These are phyloP conservation scores for Podaxis sp. DNA, from an alignment of 768 basidiomycete genomes.

Conservation along the genomic window DNA sequence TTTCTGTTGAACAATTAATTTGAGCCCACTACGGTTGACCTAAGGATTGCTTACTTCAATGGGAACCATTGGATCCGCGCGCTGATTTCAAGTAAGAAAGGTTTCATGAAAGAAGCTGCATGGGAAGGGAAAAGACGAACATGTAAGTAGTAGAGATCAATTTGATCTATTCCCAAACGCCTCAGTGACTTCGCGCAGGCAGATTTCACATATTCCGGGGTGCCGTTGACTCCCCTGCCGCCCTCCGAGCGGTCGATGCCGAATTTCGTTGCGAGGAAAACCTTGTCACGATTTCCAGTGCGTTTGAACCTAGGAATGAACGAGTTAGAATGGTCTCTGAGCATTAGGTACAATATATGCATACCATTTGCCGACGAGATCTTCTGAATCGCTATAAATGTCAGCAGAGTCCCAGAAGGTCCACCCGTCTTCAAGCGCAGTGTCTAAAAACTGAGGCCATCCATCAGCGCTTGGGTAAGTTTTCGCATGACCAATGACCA, in stretches of 20 bases:
- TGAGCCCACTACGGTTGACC: background rate
- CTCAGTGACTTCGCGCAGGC: conserved; percentile 39
- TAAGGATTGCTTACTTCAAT: conserved; percentile 39
- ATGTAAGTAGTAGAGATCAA: conserved; percentile 52
- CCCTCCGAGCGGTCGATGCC: conserved; percentile 21
- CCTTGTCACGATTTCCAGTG: conserved; percentile 49
- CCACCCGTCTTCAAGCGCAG: conserved; percentile 40
- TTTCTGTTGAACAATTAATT: conserved; percentile 20
- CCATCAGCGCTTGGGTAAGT: background rate
- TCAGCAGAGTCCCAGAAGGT: conserved; percentile 52
- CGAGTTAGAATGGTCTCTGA: background rate
- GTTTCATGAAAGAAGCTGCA: background rate
- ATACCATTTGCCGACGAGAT: conserved; percentile 44
- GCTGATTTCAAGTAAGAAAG: conserved; percentile 12
- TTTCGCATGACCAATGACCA: background rate
- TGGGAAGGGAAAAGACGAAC: background rate
- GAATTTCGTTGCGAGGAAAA: conserved; percentile 64
- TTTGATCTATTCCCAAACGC: conserved; percentile 37
- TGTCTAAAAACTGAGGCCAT: conserved; percentile 36
- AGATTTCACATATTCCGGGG: conserved; percentile 38
- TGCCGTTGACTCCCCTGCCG: conserved; percentile 24
- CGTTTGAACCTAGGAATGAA: conserved; percentile 42
- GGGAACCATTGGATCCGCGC: conserved; percentile 41
- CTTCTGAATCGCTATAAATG: conserved; percentile 45
- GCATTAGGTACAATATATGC: background rate